A percentile compares a stretch with the other conserved stretches of the same genome.
phyloP scores from a whole-genome alignment of 2,329 filamentous ascomycete species.

The Colletotrichum eremochloae region DNA sequence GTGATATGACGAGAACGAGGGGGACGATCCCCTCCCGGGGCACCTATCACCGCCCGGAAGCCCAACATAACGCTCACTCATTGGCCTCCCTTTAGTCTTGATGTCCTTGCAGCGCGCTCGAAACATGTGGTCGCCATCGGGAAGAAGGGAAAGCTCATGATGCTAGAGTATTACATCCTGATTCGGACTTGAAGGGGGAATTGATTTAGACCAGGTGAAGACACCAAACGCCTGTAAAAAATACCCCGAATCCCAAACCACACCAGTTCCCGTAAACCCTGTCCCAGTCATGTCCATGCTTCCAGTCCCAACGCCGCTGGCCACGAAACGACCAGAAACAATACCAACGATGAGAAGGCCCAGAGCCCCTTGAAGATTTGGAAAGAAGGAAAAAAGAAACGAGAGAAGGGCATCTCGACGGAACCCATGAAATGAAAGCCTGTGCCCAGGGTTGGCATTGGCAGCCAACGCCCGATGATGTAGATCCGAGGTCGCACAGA shows the following conservation, averaged over 20 bases:
- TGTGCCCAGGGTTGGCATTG: background rate
- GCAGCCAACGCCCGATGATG: slow-evolving; percentile 26
- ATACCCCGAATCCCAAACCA: slow-evolving; percentile 1
- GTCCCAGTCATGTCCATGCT: background rate
- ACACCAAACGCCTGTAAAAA: slow-evolving; percentile 31
- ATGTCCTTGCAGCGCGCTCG: background rate
- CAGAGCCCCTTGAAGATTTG: slow-evolving; percentile 11
- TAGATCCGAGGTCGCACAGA: slow-evolving; percentile 28
- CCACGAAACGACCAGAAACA: slow-evolving; percentile 17
- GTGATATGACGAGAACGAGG: slow-evolving; percentile 12
- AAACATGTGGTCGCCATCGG: background rate
- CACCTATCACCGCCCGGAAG: background rate
- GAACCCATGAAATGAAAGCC: background rate
- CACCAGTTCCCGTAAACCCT: slow-evolving; percentile 10
- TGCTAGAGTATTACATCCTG: slow-evolving; percentile 19
- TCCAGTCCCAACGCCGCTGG: slow-evolving; percentile 27
- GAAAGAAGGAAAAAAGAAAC: slow-evolving; percentile 1
- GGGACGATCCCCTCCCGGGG: background rate
- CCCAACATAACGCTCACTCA: background rate
- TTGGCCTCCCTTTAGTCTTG: slow-evolving; percentile 9
- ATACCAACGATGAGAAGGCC: slow-evolving; percentile 10
- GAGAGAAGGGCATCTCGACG: background rate
- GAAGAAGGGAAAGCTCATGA: background rate
- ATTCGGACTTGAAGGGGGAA: slow-evolving; percentile 8
- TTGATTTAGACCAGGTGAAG: background rate